Evolutionary conservation across 768 basidiomycete species (phyloP).

Genomic region (Tricholoma terreum): DNA sequence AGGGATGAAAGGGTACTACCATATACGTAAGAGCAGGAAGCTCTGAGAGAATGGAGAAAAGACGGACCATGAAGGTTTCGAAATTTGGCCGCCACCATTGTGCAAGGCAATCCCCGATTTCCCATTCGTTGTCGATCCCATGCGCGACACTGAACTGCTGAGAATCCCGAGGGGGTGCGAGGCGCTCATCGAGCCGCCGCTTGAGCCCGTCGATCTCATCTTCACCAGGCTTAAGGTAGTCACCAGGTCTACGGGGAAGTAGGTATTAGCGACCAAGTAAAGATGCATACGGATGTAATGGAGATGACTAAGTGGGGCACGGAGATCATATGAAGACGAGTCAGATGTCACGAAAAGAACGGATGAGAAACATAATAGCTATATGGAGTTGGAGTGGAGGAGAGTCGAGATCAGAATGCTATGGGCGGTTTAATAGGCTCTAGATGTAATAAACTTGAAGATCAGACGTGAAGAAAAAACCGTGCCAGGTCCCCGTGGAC

Average conservation of each 20-base stretch:
- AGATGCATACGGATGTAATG: not conserved
- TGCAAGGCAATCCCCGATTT: slow-evolving; percentile 93
- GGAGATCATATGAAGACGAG: not conserved
- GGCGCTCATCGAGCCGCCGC: slow-evolving; percentile 81
- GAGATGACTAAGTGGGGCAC: not conserved
- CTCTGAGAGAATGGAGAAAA: not conserved
- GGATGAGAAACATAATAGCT: not conserved
- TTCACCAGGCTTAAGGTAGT: slow-evolving; percentile 96
- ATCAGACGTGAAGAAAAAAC: not conserved
- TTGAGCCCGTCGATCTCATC: slow-evolving; percentile 91
- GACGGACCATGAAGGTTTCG: slow-evolving; percentile 94
- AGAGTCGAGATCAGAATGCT: not conserved
- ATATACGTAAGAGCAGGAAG: not conserved
- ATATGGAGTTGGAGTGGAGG: not conserved
- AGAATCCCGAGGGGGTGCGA: slow-evolving; percentile 72
- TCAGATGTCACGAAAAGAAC: not conserved
- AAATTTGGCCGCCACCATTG: slow-evolving; percentile 99
- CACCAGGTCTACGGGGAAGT: slow-evolving; percentile 70
- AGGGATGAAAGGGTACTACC: slow-evolving; percentile 88
- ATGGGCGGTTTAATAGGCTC: not conserved
- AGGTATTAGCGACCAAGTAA: not conserved
- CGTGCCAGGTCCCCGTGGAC: not conserved
- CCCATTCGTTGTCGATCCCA: slow-evolving; percentile 88
- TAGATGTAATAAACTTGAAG: too few relatives aligned
- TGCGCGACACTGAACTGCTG: slow-evolving; percentile 74